These are phyloP conservation scores for Leccinum subtestaceum DNA, from an alignment of 768 basidiomycete species.

Conservation along the genomic window DNA sequence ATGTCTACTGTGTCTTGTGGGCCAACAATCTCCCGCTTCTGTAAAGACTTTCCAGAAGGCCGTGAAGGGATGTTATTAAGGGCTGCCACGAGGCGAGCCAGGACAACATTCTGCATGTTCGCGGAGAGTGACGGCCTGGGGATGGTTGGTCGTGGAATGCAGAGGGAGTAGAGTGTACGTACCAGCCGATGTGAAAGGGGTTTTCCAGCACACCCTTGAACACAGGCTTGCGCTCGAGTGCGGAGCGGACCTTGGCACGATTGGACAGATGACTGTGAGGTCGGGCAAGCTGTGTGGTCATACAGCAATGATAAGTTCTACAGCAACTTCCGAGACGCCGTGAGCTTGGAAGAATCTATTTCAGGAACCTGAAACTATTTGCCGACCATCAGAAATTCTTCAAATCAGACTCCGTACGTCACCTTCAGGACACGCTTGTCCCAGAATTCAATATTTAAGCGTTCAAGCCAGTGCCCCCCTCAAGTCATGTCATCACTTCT, in stretches of 20 bases:
- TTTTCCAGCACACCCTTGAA: constrained; percentile 72
- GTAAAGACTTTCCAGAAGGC: constrained; percentile 15
- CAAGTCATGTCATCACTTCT: background rate
- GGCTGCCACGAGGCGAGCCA: constrained; percentile 49
- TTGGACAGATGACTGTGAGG: constrained; percentile 60
- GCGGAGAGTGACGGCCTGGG: constrained; percentile 60
- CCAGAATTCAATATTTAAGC: background rate
- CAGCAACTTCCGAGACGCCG: background rate
- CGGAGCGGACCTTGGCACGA: constrained; percentile 48
- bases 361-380: background rate
- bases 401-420: no score
- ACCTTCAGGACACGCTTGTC: background rate
- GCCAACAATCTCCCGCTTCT: background rate
- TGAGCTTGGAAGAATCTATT: background rate
- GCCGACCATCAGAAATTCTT: no score
- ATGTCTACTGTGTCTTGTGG: constrained; percentile 30
- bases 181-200: constrained; percentile 73
- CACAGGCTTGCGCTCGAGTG: constrained; percentile 54
- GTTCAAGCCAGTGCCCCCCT: constrained; percentile 1
- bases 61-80: constrained; percentile 48
- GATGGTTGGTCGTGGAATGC: background rate
- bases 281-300: constrained; percentile 51
- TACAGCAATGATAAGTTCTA: background rate
- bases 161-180: constrained; percentile 11
- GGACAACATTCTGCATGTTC: constrained; percentile 59